Percentiles rank a stretch among this genome's conserved stretches.
phyloP scores from a whole-genome alignment of 441 rosid genomes.

The Arabidopsis lyrata region DNA sequence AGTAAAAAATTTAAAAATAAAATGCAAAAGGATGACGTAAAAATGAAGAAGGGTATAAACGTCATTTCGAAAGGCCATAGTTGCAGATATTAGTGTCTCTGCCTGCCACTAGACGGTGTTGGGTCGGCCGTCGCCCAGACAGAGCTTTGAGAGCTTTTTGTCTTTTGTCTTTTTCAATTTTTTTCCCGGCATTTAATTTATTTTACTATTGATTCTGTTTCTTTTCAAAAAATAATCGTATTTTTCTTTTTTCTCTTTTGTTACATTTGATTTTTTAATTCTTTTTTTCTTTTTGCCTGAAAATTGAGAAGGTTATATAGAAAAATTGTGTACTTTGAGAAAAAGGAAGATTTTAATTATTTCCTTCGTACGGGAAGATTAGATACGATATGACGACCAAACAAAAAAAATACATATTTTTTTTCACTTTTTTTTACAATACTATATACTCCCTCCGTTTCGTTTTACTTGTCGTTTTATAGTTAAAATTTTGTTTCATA shows the following conservation, averaged over 20 bases:
- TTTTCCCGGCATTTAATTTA: neutral
- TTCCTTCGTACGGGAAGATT: neutral
- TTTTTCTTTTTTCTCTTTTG: neutral
- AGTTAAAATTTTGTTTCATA: too few species aligned
- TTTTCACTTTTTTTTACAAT: neutral
- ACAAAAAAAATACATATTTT: neutral
- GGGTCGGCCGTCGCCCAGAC: conserved; percentile 50
- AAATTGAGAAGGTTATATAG: neutral
- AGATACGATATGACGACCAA: conserved; percentile 1
- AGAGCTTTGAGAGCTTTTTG: conserved; percentile 37
- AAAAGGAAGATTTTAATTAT: neutral
- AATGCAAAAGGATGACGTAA: neutral
- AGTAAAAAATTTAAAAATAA: neutral
- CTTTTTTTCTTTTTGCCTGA: too few species aligned
- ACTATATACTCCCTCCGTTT: too few species aligned
- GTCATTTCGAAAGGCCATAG: conserved; percentile 21
- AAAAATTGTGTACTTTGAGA: neutral
- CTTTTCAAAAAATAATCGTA: neutral
- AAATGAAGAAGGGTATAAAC: conserved; percentile 32
- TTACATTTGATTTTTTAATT: neutral
- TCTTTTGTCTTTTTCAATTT: conserved; percentile 36
- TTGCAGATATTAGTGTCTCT: conserved; percentile 44
- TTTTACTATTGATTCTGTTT: neutral
- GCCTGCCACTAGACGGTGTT: conserved; percentile 47
- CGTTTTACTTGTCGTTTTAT: too few species aligned